phyloP scores from a whole-genome alignment of 1,284 basidiomycete genomes.

The Ustilago tritici region DNA sequence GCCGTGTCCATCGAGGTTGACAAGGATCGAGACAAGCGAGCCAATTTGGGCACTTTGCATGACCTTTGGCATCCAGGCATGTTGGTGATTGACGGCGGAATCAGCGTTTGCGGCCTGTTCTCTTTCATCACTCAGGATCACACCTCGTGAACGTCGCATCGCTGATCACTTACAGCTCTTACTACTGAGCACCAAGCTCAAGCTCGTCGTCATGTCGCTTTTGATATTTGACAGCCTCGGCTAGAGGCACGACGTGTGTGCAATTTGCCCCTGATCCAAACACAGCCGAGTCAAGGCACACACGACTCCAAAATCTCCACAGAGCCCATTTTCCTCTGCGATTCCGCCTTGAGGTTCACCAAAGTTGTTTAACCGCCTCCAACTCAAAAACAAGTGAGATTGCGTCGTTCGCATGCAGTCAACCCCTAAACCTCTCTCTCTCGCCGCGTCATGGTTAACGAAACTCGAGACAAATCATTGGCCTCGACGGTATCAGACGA shows the following conservation, averaged over 20 bases:
- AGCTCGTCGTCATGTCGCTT: not conserved
- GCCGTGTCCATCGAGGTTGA: conserved; percentile 6
- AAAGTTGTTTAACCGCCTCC: conserved; percentile 2
- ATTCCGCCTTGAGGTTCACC: not conserved
- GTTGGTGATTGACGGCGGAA: too few relatives aligned
- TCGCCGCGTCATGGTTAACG: not conserved
- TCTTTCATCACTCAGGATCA: not conserved
- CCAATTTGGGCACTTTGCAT: too few relatives aligned
- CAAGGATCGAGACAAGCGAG: not conserved
- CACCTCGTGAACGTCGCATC: too few relatives aligned
- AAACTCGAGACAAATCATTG: not conserved
- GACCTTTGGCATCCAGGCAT: too few relatives aligned
- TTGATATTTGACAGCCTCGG: conserved; percentile 18
- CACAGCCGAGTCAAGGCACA: not conserved
- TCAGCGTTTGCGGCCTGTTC: too few relatives aligned
- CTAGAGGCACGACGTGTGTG: conserved; percentile 8
- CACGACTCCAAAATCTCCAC: not conserved
- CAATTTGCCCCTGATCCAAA: conserved; percentile 9
- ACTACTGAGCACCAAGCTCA: not conserved
- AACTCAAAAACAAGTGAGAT: not conserved
- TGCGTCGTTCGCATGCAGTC: conserved; percentile 18
- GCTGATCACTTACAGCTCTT: not conserved
- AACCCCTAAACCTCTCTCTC: conserved; percentile 14
- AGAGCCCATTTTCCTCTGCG: not conserved
- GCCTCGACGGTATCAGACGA: not conserved